Percentiles rank a stretch among this genome's conserved stretches.
Evolutionary conservation across 2,329 filamentous ascomycete species (phyloP).

Genomic region (Microdochium paspali): DNA sequence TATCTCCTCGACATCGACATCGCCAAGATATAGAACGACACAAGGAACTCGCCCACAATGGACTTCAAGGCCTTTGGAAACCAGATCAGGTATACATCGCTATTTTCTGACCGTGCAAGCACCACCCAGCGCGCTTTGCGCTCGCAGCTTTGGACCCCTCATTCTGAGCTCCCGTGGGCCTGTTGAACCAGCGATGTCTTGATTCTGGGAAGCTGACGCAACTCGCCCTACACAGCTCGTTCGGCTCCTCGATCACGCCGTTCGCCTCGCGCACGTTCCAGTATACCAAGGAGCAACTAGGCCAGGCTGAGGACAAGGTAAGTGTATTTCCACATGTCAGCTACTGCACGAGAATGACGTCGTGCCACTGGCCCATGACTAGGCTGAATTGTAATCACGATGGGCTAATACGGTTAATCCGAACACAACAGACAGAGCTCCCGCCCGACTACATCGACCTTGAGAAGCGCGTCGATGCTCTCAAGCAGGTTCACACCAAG

Average conservation of each 20-base stretch:
- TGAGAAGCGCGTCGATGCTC: constrained; percentile 94
- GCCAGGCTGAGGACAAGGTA: constrained; percentile 90
- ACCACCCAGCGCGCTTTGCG: background rate
- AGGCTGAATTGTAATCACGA: no score
- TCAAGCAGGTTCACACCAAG: constrained; percentile 96
- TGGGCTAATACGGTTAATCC: constrained; percentile 1
- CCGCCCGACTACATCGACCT: constrained; percentile 96
- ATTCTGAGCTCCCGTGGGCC: no score
- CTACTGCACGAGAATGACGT: background rate
- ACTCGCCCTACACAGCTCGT: constrained; percentile 25
- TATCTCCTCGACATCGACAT: constrained; percentile 1
- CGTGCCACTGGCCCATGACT: background rate
- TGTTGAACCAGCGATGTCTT: background rate
- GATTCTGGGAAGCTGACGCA: background rate
- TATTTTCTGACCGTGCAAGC: constrained; percentile 7
- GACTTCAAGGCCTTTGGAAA: constrained; percentile 52
- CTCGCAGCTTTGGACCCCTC: background rate
- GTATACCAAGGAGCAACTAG: constrained; percentile 96
- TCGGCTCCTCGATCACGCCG: constrained; percentile 78
- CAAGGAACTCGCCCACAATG: constrained; percentile 26
- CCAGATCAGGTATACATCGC: constrained; percentile 38
- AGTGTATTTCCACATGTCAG: constrained; percentile 5
- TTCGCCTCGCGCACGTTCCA: constrained; percentile 92
- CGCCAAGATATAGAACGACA: background rate
- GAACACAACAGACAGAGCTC: constrained; percentile 68